A percentile compares a stretch with the other conserved stretches of the same genome.
Evolutionary conservation across 441 rosid species (phyloP).

Genomic region (Brassica balearica): DNA sequence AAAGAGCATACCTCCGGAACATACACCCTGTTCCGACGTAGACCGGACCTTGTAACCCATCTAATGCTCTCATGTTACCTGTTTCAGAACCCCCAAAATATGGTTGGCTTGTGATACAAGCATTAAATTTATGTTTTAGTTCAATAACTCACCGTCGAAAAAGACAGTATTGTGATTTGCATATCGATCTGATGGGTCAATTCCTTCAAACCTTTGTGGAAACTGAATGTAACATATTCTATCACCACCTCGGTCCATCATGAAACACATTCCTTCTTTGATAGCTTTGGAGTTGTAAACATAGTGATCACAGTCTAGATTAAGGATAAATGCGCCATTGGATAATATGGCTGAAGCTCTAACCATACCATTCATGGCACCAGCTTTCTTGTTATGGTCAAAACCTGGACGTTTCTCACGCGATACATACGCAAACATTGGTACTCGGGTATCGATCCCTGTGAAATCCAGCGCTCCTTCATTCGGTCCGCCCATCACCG

Average conservation of each 20-base stretch:
- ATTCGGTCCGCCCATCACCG: conserved; percentile 63
- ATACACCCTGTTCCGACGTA: conserved; percentile 94
- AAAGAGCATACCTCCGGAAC: conserved; percentile 85
- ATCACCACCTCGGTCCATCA: conserved; percentile 97
- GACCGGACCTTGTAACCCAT: conserved; percentile 90
- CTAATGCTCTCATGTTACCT: conserved; percentile 96
- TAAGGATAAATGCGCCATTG: conserved; percentile 88
- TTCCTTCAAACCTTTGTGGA: conserved; percentile 94
- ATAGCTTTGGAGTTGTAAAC: conserved; percentile 74
- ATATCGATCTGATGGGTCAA: conserved; percentile 92
- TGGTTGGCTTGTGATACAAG: conserved; percentile 24
- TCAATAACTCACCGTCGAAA: conserved; percentile 69
- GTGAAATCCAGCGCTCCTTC: conserved; percentile 75
- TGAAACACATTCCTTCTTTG: conserved; percentile 90
- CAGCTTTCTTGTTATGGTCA: conserved; percentile 95
- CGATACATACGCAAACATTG: conserved; percentile 84
- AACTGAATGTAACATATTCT: conserved; percentile 88
- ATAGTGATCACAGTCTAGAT: conserved; percentile 92
- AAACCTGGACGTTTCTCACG: conserved; percentile 90
- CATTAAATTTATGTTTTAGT: neutral
- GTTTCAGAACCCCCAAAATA: conserved; percentile 23
- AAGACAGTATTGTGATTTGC: conserved; percentile 94
- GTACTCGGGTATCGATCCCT: conserved; percentile 74
- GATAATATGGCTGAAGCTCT: conserved; percentile 89
- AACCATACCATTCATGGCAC: conserved; percentile 94